Percentiles rank a stretch among this genome's conserved stretches.
These are phyloP conservation scores for Gigaspora rosea DNA, from an alignment of 192 early-diverging fungal species.

Conservation along the genomic window DNA sequence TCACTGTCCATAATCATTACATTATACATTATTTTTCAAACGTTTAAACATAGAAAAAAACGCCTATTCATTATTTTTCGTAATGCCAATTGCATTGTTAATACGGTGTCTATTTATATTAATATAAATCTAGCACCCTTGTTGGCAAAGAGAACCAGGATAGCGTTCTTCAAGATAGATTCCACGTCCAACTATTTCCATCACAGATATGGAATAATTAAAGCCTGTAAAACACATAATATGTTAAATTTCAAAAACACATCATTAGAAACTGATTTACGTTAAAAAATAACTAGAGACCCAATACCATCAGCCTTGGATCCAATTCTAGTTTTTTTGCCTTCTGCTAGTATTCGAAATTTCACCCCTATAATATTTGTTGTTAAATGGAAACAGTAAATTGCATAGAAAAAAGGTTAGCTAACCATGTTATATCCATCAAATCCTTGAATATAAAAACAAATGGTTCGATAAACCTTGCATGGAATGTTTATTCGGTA, in stretches of 20 bases:
- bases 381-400: not conserved
- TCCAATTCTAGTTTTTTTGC: not conserved
- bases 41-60: no score
- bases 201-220: not conserved
- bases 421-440: not conserved
- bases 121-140: no score
- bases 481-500: not conserved
- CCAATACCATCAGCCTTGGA: slow-evolving; percentile 1
- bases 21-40: no score
- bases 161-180: slow-evolving; percentile 5
- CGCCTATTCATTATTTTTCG: no score
- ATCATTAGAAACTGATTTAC: not conserved
- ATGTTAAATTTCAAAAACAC: slow-evolving; percentile 17
- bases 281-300: not conserved
- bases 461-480: not conserved
- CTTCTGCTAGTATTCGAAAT: not conserved
- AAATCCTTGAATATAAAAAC: not conserved
- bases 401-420: not conserved
- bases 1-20: no score
- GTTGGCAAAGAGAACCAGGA: no score
- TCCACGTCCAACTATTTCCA: slow-evolving; percentile 12
- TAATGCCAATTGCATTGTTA: no score
- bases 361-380: not conserved
- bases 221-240: slow-evolving; percentile 10
- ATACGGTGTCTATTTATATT: no score